Conservation (phyloP, 805 yeast genomes). For the Wickerhamomyces rabaulensis region DNA sequence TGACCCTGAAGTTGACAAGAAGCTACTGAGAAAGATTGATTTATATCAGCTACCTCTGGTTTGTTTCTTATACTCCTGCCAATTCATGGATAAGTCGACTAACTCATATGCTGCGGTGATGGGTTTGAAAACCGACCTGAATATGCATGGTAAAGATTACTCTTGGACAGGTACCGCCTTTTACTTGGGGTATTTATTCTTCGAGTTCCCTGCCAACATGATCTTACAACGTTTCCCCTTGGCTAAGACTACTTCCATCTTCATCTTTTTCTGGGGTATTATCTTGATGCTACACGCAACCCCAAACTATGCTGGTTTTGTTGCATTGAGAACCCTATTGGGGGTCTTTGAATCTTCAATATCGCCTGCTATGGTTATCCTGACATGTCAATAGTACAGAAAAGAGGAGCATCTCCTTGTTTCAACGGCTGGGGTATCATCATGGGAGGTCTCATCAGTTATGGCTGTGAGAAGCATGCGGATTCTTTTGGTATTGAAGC, state of each 20-base stretch:
- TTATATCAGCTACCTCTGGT: slow-evolving; percentile 44
- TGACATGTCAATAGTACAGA: slow-evolving; percentile 57
- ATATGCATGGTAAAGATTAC: slow-evolving; percentile 41
- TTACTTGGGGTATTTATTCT: slow-evolving; percentile 58
- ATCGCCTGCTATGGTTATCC: slow-evolving; percentile 50
- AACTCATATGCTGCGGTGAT: slow-evolving; percentile 47
- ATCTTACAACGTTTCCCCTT: slow-evolving; percentile 53
- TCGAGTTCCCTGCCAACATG: slow-evolving; percentile 44
- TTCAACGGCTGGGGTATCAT: slow-evolving; percentile 42
- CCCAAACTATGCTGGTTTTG: slow-evolving; percentile 32
- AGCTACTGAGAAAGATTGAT: slow-evolving; percentile 45
- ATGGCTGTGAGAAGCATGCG: slow-evolving; percentile 39
- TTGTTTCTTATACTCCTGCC: slow-evolving; percentile 43
- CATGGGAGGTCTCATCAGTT: slow-evolving; percentile 51
- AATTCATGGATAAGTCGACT: slow-evolving; percentile 56
- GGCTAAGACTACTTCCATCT: slow-evolving; percentile 42
- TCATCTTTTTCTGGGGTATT: slow-evolving; percentile 58
- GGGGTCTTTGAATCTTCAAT: slow-evolving; percentile 50
- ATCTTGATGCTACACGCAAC: slow-evolving; percentile 49
- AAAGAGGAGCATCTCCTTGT: slow-evolving; percentile 39
- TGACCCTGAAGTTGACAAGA: slow-evolving; percentile 27
- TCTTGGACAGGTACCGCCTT: slow-evolving; percentile 56
- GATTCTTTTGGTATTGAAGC: slow-evolving; percentile 38
- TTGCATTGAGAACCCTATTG: slow-evolving; percentile 41
- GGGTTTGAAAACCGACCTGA: slow-evolving; percentile 41